Base-by-base conservation (phyloP, 129 eudicot species). In the Heracleum sosnowskyi region DNA sequence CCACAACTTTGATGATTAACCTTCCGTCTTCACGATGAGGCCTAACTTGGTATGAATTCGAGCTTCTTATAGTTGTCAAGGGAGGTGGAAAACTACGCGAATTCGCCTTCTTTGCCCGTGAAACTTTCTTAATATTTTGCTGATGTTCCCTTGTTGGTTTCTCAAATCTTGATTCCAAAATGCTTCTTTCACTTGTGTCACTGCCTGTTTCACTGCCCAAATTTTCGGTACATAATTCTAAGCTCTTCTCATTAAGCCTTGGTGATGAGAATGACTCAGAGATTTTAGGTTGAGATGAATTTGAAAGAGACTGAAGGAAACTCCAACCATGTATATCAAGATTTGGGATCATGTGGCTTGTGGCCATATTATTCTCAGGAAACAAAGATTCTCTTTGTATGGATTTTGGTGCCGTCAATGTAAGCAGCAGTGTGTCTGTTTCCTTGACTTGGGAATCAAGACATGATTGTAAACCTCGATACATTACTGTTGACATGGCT, bases 191-290 rank as follows among this genome's bases (percentile, higher is more conserved):
- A 22, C 74, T 78, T 2, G 85, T 72, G 69, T 88, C 92, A 41
- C 86, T 82, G 8, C 98, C 98, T 22, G 88, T 83, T 64, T 94
- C 98, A 76, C 87, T 89, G 24, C 98, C 97, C 29, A 94, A 73
- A 64, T 89, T 91, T 81, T 94, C 98, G 6, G 98, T 94, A 78
- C 98, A 94, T 62, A 94, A 63, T 74, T 88, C 85, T 66, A 94
- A 88, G 88, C 96, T 91, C 62, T 83, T 80, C 13, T 89, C 82
- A 71, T 89, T 91, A 24, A 94, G 88, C 77, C 75, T 82, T 11
- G 75, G 57, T 5, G 75, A 55, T 15, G 82, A 24, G 39, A 24
- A 57, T n/a, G 66, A n/a, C 33, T 57, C 82, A 78, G 9, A 80
- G n/a, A 83, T 31, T 45, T 29, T 84, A 79, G 12, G 62, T 16